Evolutionary conservation across 2,329 filamentous ascomycete species (phyloP), one percentile per base, ranked within the genome.

Genomic region (Phialophora chinensis): DNA sequence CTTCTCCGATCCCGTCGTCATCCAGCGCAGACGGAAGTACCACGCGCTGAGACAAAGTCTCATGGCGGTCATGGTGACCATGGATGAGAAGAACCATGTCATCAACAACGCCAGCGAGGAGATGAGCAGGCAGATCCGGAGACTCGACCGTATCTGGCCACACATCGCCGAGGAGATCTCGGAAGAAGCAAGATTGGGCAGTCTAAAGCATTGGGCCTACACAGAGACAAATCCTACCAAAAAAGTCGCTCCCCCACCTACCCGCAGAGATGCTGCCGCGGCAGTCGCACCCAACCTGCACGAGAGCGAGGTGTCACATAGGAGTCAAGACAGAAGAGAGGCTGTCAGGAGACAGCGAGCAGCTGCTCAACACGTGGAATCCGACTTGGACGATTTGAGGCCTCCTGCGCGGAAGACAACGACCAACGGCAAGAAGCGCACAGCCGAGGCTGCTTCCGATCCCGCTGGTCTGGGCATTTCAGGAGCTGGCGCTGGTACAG

Each of bases 61-160:
- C 60, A 87, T 90, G 71, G 91, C 93, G 73, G 91, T 98, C 83
- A 87, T 98, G 53, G 88, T 92, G 56, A 94, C 93, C 1, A 86
- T 98, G 44, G 95, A 99, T 75, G 95, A 99, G 80, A 99, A 99
- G 81, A 97, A 97, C 72, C 93, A 97, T 73, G 95, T 99, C 72
- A 90, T 98, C 64, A 90, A 91, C 44, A 96, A 94, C 17, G 94
- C 95, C 62, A 95, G 94, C 74, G 91, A 96, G 72, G 92, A 93
- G 54, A 87, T 98, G 12, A 88, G 92, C 71, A 91, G 91, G 75
- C 93, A 97, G 75, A 85, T 97, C 42, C 82, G 86, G 66, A 91
- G 96, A 60, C 88, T 97, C 75, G 91, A 97, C 76, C 90, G 91
- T 72, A 90, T 96, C 35, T 96, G 91, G 85, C 90, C 92, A 23